Evolutionary conservation across 306 rosid species (phyloP).

Genomic region (Quercus suber): DNA sequence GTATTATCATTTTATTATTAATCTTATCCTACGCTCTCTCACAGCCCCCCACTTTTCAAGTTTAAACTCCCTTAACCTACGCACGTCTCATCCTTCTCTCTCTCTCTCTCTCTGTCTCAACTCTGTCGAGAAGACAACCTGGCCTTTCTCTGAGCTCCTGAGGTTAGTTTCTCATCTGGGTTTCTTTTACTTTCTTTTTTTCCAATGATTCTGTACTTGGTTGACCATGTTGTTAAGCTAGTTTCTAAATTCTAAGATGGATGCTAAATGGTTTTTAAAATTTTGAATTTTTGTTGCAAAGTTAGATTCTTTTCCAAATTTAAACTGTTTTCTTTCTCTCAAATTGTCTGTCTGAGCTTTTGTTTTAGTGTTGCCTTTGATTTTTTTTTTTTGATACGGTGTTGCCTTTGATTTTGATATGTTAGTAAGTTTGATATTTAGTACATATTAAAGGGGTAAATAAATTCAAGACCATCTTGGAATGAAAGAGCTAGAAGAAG

Average conservation of each 20-base stretch:
- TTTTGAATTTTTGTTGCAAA: no score
- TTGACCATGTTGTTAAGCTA: not conserved
- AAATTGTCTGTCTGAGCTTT: not conserved
- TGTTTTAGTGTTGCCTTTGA: not conserved
- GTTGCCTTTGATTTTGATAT: not conserved
- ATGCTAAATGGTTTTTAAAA: not conserved
- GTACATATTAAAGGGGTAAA: no score
- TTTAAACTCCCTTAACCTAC: not conserved
- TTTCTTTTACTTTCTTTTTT: not conserved
- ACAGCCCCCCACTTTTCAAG: not conserved
- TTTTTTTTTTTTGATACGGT: not conserved
- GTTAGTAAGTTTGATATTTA: not conserved
- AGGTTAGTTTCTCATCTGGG: constrained; percentile 43
- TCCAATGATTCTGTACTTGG: not conserved
- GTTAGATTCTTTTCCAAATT: no score
- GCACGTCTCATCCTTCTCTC: not conserved
- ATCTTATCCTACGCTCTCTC: not conserved
- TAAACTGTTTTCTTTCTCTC: not conserved
- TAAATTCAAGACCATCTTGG: not conserved
- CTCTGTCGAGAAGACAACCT: not conserved
- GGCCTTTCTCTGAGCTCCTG: constrained; percentile 16
- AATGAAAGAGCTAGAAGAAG: not conserved
- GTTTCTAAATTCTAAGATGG: constrained; percentile 8
- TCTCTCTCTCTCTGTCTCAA: not conserved
- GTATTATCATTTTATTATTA: no score